Base-by-base conservation (phyloP, 225 moss, liverwort and hornwort species). In the Neckera pumila region DNA sequence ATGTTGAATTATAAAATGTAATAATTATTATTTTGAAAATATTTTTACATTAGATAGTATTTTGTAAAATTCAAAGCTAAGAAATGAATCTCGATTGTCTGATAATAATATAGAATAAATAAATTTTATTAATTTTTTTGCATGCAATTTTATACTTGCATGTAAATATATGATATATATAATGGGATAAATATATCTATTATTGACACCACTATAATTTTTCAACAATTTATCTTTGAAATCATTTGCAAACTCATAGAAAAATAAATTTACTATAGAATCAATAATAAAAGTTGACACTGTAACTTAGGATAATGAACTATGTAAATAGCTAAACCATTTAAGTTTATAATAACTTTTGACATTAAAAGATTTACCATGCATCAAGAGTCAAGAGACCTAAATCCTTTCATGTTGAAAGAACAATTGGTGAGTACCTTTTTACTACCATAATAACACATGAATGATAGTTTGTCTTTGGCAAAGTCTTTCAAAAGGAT, bases 1-100 rank as follows among this genome's bases (percentile, higher is more conserved):
- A 14, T 81, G 4, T 11, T 27, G 5, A 45, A 45, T 31, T 31
- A 22, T 1, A 15, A 31, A 45, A 45, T 33, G 1, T 33, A 14
- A 22, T 15, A 14, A 45, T 60, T 2, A 2, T 8, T 20, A 14
- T 7, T 43, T 42, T 21, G 1, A 4, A 10, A 56, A 27, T 0
- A 7, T 7, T 23, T 13, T 0, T 26, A 6, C 0, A 21, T 21
- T 34, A 8, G 2, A 3, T 26, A 17, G 6, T 26, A 9, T 77
- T 36, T 53, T 22, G 2, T n/a, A n/a, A 56, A 23, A 25, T 25
- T 54, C 1, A 36, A 77, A 36, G 36, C 23, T n/a, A n/a, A 54
- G 1, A 76, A 75, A 54, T 31, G 10, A 77, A 77, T 77, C 6
- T 77, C 0, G 2, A 25, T 26, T n/a, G 1, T n/a, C 36, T 77